These are phyloP conservation scores for Penicillium desertorum DNA, from an alignment of 495 filamentous ascomycete species.

Conservation along the genomic window DNA sequence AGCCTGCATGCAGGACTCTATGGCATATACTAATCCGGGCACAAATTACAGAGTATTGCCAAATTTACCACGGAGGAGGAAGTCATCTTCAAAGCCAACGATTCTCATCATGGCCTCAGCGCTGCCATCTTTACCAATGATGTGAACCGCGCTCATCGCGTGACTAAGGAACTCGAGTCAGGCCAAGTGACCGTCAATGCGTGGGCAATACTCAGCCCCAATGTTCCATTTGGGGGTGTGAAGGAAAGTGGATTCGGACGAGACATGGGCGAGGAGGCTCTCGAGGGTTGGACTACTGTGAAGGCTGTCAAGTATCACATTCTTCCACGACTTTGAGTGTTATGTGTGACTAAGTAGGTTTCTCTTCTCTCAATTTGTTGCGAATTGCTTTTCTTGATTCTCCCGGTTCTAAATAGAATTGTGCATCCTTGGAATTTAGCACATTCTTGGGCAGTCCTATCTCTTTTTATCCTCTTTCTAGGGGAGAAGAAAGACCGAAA, in stretches of 20 bases:
- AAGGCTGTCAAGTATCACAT: slow-evolving; percentile 30
- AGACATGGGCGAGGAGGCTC: slow-evolving; percentile 40
- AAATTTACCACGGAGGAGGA: slow-evolving; percentile 80
- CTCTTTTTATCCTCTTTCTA: neutral
- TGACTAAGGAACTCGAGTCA: slow-evolving; percentile 75
- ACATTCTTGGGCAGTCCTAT: neutral
- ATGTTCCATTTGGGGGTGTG: slow-evolving; percentile 52
- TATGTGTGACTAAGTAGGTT: neutral
- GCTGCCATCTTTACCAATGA: slow-evolving; percentile 80
- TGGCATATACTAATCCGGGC: neutral
- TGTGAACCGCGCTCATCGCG: slow-evolving; percentile 70
- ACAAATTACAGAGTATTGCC: slow-evolving; percentile 24
- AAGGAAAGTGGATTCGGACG: slow-evolving; percentile 57
- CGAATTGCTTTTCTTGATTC: too few relatives aligned
- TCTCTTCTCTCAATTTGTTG: too few relatives aligned
- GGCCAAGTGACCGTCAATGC: slow-evolving; percentile 46
- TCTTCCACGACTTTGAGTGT: slow-evolving; percentile 19
- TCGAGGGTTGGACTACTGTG: slow-evolving; percentile 29
- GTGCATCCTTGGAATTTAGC: too few relatives aligned
- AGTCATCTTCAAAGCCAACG: slow-evolving; percentile 76
- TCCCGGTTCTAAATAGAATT: neutral
- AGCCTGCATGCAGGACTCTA: neutral
- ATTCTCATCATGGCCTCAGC: slow-evolving; percentile 81
- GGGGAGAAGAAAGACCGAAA: neutral
- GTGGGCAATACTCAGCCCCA: slow-evolving; percentile 26